phyloP scores from a whole-genome alignment of 2,329 filamentous ascomycete genomes.

The Colletotrichum cereale region DNA sequence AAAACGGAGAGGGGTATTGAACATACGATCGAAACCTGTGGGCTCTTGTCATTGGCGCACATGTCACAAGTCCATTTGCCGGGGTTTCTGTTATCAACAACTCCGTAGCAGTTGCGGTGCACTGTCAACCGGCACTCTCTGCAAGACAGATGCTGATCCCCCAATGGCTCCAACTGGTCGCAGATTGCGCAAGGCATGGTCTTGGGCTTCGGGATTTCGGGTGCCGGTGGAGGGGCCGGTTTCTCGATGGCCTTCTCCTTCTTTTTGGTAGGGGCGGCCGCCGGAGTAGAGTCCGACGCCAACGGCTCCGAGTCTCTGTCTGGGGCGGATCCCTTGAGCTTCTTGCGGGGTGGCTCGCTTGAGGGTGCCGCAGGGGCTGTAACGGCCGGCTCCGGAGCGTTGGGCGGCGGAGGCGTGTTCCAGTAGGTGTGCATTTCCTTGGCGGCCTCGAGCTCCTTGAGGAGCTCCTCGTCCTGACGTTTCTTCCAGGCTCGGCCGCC shows the following conservation, averaged over 20 bases:
- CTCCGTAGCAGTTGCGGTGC: constrained; percentile 93
- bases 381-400: constrained; percentile 47
- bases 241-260: constrained; percentile 72
- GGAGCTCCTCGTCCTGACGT: constrained; percentile 90
- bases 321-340: constrained; percentile 65
- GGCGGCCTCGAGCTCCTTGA: constrained; percentile 77
- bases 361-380: constrained; percentile 47
- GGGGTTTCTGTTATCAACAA: constrained; percentile 75
- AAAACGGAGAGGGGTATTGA: not conserved
- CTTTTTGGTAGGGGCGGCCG: constrained; percentile 59
- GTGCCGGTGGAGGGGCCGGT: constrained; percentile 73
- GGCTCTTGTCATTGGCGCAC: constrained; percentile 93
- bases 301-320: constrained; percentile 65
- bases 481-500: constrained; percentile 88
- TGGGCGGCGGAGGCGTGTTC: constrained; percentile 50
- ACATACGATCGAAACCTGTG: constrained; percentile 86
- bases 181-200: constrained; percentile 89
- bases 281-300: constrained; percentile 57
- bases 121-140: constrained; percentile 91
- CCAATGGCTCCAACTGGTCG: constrained; percentile 76
- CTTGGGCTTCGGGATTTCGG: constrained; percentile 83
- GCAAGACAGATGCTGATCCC: constrained; percentile 82
- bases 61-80: constrained; percentile 96
- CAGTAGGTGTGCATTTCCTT: constrained; percentile 70
- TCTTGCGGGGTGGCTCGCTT: constrained; percentile 73